Percentiles rank a stretch among this genome's conserved stretches.
Conservation (phyloP, 129 eudicot genomes). For the Oenanthe sinensis region DNA sequence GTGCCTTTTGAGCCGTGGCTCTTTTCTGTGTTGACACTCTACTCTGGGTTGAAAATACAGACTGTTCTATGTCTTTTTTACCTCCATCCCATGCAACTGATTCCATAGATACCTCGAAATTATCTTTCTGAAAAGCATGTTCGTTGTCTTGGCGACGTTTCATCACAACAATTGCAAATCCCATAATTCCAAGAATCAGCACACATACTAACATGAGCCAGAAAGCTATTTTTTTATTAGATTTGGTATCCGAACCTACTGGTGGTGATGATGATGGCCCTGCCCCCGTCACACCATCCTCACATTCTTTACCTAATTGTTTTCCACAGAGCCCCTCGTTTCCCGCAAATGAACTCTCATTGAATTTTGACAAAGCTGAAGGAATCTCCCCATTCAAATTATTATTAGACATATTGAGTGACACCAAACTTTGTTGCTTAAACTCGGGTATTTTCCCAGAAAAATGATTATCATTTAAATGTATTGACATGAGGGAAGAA, state of each 20-base stretch:
- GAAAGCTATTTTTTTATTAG: conserved; percentile 11
- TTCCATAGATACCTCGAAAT: conserved; percentile 30
- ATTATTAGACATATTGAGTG: conserved; percentile 43
- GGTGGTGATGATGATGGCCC: background rate
- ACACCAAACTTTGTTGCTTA: conserved; percentile 14
- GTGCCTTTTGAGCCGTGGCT: background rate
- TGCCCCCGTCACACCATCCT: background rate
- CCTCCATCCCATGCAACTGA: conserved; percentile 26
- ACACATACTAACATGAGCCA: conserved; percentile 22
- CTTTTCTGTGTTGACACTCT: conserved; percentile 9
- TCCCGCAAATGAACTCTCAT: conserved; percentile 30
- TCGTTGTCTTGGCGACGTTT: conserved; percentile 21
- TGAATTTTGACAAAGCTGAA: conserved; percentile 28
- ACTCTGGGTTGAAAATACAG: conserved; percentile 18
- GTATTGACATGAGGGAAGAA: conserved; percentile 21
- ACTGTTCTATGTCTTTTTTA: conserved; percentile 18
- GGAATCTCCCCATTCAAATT: conserved; percentile 53
- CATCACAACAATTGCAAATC: conserved; percentile 23
- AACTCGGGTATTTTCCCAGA: conserved; percentile 33
- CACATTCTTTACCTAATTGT: conserved; percentile 28
- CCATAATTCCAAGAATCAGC: conserved; percentile 32
- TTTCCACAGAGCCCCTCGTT: conserved; percentile 55
- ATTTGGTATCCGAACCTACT: background rate
- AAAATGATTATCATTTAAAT: conserved; percentile 39
- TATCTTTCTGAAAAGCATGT: conserved; percentile 20